A percentile compares a stretch with the other conserved stretches of the same genome.
Evolutionary conservation across 805 yeast genomes (phyloP).

Genomic region (Ogataea paradorogensis): DNA sequence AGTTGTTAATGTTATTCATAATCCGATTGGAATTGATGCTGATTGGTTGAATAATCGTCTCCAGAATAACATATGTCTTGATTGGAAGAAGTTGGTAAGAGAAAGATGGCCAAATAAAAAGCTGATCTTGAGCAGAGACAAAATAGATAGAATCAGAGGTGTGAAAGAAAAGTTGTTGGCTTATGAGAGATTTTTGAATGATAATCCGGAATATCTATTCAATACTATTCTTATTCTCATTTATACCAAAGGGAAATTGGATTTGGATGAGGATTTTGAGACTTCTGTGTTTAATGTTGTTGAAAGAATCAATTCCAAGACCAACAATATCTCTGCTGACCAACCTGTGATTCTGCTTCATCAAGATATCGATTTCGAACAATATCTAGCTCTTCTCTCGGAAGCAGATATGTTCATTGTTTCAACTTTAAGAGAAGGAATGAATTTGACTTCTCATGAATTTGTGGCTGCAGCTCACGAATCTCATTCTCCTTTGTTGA

Average conservation of each 20-base stretch:
- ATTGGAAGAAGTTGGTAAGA: conserved; percentile 68
- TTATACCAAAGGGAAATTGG: conserved; percentile 54
- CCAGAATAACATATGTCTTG: conserved; percentile 43
- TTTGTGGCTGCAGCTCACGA: conserved; percentile 72
- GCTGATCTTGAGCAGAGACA: conserved; percentile 84
- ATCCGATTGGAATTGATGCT: conserved; percentile 81
- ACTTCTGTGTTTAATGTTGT: conserved; percentile 72
- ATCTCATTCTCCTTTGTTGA: conserved; percentile 73
- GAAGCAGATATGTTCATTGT: conserved; percentile 90
- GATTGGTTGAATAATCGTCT: conserved; percentile 47
- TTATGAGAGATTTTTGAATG: conserved; percentile 70
- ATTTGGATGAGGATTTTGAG: conserved; percentile 61
- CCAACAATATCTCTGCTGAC: conserved; percentile 65
- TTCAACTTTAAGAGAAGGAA: conserved; percentile 91
- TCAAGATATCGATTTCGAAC: conserved; percentile 85
- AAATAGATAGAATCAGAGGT: conserved; percentile 84
- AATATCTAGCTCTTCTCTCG: conserved; percentile 77
- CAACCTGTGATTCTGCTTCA: conserved; percentile 87
- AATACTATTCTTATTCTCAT: conserved; percentile 79
- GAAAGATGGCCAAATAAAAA: conserved; percentile 74
- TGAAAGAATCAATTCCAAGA: conserved; percentile 77
- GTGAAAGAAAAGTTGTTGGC: conserved; percentile 84
- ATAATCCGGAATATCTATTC: conserved; percentile 68
- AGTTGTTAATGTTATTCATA: conserved; percentile 52
- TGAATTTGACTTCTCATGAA: conserved; percentile 96